Conservation (phyloP, 495 filamentous ascomycete genomes). For the Penicillium ochrochloron region DNA sequence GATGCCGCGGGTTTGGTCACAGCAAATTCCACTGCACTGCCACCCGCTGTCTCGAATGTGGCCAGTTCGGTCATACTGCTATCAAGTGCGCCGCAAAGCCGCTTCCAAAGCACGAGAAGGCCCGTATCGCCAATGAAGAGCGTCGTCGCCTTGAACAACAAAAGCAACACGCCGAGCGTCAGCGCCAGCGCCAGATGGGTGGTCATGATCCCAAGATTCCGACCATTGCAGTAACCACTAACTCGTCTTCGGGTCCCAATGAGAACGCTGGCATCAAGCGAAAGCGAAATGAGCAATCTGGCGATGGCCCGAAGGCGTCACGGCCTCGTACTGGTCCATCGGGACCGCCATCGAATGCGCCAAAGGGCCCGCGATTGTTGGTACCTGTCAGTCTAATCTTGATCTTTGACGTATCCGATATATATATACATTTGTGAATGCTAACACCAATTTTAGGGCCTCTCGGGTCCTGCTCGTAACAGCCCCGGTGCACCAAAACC, state of each 20-base stretch:
- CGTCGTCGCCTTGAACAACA: slow-evolving; percentile 33
- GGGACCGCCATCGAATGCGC: slow-evolving; percentile 27
- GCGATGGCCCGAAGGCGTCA: slow-evolving; percentile 33
- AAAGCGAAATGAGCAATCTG: slow-evolving; percentile 44
- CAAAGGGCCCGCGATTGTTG: slow-evolving; percentile 24
- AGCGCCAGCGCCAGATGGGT: slow-evolving; percentile 48
- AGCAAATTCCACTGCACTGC: slow-evolving; percentile 41
- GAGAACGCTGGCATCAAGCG: slow-evolving; percentile 43
- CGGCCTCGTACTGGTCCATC: slow-evolving; percentile 32
- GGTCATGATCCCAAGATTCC: slow-evolving; percentile 55
- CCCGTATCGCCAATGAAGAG: slow-evolving; percentile 41
- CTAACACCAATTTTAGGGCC: slow-evolving; percentile 28
- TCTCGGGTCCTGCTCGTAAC: slow-evolving; percentile 48
- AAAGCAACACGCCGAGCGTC: slow-evolving; percentile 42
- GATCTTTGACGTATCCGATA: background rate
- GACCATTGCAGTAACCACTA: slow-evolving; percentile 40
- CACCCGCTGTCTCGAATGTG: slow-evolving; percentile 53
- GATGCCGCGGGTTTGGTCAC: slow-evolving; percentile 51
- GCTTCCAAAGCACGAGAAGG: slow-evolving; percentile 44
- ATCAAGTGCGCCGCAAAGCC: slow-evolving; percentile 37
- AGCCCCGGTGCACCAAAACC: slow-evolving; percentile 32
- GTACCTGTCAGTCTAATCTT: slow-evolving; percentile 34
- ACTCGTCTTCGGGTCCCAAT: slow-evolving; percentile 16
- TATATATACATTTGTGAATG: slow-evolving; percentile 6
- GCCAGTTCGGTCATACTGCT: slow-evolving; percentile 48